Conservation (phyloP, 2,329 filamentous ascomycete species). For the Parascedosporium putredinis region DNA sequence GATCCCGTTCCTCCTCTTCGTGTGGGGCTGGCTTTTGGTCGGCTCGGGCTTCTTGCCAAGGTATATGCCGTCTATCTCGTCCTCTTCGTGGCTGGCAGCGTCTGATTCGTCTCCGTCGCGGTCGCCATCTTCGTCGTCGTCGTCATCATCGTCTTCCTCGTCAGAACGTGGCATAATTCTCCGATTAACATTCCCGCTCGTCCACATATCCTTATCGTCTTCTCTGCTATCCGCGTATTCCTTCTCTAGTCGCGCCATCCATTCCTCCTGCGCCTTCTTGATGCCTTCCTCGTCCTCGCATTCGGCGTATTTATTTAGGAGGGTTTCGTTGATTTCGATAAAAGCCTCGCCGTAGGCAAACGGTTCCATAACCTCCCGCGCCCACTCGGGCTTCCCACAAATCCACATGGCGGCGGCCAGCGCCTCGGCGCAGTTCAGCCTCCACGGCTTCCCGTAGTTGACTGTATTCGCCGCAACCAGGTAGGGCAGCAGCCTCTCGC, state of each 20-base stretch:
- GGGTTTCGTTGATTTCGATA: slow-evolving; percentile 74
- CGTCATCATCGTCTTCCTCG: slow-evolving; percentile 41
- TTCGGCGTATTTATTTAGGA: slow-evolving; percentile 76
- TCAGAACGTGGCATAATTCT: background rate
- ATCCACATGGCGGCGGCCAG: slow-evolving; percentile 88
- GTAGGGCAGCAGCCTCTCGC: slow-evolving; percentile 83
- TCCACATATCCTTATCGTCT: slow-evolving; percentile 71
- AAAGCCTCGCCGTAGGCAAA: slow-evolving; percentile 88
- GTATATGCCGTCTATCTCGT: slow-evolving; percentile 47
- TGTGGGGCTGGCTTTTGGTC: slow-evolving; percentile 21
- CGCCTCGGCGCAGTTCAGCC: slow-evolving; percentile 91
- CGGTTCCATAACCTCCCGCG: slow-evolving; percentile 66
- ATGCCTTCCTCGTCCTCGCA: slow-evolving; percentile 73
- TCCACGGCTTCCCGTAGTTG: slow-evolving; percentile 94
- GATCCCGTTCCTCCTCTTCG: slow-evolving; percentile 44
- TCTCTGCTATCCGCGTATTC: slow-evolving; percentile 77
- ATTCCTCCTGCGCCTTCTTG: slow-evolving; percentile 75
- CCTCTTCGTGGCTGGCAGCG: slow-evolving; percentile 29
- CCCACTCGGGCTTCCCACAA: slow-evolving; percentile 87
- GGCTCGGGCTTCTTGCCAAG: slow-evolving; percentile 41
- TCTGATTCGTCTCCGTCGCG: slow-evolving; percentile 37
- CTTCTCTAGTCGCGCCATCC: slow-evolving; percentile 80
- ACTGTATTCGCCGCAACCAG: slow-evolving; percentile 93
- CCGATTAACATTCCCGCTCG: slow-evolving; percentile 79
- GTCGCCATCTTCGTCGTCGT: slow-evolving; percentile 36